A percentile compares a stretch with the other conserved stretches of the same genome.
These are phyloP conservation scores for Rutstroemia sp. DNA, from an alignment of 2,329 filamentous ascomycete genomes.

Conservation along the genomic window DNA sequence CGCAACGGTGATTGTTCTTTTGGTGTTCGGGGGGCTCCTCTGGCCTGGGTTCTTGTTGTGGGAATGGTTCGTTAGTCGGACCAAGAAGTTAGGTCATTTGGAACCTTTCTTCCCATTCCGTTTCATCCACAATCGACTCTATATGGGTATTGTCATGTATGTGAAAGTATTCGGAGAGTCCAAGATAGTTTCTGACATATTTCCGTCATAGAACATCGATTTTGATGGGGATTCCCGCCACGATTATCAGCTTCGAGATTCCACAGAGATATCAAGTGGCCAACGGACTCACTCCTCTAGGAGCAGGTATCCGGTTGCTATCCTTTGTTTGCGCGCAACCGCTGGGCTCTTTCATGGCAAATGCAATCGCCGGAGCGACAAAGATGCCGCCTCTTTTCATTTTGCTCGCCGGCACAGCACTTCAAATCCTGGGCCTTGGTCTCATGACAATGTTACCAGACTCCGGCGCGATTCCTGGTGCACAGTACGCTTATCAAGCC, in stretches of 20 bases:
- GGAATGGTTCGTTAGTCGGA: background rate
- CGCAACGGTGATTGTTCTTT: background rate
- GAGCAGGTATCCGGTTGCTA: constrained; percentile 2
- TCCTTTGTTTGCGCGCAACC: background rate
- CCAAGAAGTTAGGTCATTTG: too few relatives aligned
- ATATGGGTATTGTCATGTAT: background rate
- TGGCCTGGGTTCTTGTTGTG: background rate
- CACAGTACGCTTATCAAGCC: constrained; percentile 43
- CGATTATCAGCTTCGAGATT: constrained; percentile 12
- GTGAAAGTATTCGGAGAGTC: background rate
- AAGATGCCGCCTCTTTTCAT: background rate
- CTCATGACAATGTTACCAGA: constrained; percentile 5
- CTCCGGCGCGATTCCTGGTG: background rate
- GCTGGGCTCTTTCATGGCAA: background rate
- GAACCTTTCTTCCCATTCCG: background rate
- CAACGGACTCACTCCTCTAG: constrained; percentile 8
- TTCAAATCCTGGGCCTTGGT: constrained; percentile 11
- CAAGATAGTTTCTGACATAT: background rate
- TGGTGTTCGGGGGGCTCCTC: background rate
- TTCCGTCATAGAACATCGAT: constrained; percentile 6
- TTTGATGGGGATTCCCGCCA: constrained; percentile 14
- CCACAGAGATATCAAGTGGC: constrained; percentile 14
- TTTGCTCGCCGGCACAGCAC: background rate
- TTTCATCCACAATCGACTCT: background rate
- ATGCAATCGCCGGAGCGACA: background rate